Base-by-base conservation (phyloP, 2,329 filamentous ascomycete species). In the Cadophora luteo-olivacea region DNA sequence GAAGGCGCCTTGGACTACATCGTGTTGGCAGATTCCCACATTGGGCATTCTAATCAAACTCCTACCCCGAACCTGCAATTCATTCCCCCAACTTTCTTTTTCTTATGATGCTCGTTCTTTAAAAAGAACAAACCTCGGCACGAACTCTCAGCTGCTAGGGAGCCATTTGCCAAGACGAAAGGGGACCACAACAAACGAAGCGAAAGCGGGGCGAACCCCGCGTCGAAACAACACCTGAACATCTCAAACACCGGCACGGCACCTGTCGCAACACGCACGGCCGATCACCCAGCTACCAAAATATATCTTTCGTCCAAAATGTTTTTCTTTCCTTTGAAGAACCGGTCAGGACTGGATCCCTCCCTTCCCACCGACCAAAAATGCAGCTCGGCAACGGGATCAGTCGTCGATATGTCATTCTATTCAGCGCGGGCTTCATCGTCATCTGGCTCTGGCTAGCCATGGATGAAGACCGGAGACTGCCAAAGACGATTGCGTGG, bases 361-460 rank as follows among this genome's bases (percentile, higher is more conserved):
- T 55, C 32, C 29, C 16, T 19, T 19, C 41, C 4, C 16, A 11
- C 16, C 12, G 16, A 5, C 41, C 16, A 33, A 64, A 64, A 64
- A 64, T 64, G 61, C 61, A 55, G 32, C 49, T 64, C 61, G 33
- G 32, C n/a, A 54, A 54, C 22, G 68, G 58, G 33, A 22, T 71
- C 48, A 72, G 66, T 70, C 72, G 71, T 24, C 67, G 70, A 67
- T 72, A 74, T 71, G 60, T 70, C 51, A 33, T 65, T 38, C 62
- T 74, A n/a, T 71, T 66, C 55, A 63, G 66, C 48, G 24, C 65
- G 19, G 55, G 54, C 9, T 64, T 75, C 36, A 66, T 66, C 48
- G 51, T 61, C 19, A 45, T 75, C 12, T 75, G 72, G 73, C 66
- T 75, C 36, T 75, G 71, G 71, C 63, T 68, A 62, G 69, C 68